phyloP scores from a whole-genome alignment of 2,329 filamentous ascomycete genomes.

The Hymenoscyphus repandus region DNA sequence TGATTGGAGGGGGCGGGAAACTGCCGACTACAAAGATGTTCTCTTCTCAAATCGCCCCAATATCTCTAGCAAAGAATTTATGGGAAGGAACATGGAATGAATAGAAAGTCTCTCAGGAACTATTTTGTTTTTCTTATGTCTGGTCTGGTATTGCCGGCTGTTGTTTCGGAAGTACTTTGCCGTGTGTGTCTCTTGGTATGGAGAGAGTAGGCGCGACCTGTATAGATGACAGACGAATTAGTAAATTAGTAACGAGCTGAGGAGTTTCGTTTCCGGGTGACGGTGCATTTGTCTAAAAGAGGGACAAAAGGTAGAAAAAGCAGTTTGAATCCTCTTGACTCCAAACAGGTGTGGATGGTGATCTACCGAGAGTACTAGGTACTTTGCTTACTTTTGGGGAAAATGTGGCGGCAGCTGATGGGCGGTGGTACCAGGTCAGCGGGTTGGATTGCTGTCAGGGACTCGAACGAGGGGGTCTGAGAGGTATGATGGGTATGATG shows the following conservation, averaged over 20 bases:
- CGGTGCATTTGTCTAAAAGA: neutral
- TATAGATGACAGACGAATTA: no score
- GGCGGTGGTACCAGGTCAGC: slow-evolving; percentile 4
- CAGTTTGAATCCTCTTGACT: no score
- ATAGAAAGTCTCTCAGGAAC: no score
- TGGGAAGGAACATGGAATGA: no score
- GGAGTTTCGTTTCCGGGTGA: neutral
- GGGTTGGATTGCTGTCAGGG: neutral
- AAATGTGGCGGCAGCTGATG: neutral
- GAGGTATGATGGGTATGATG: neutral
- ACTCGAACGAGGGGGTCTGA: neutral
- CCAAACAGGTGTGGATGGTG: neutral
- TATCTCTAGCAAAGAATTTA: no score
- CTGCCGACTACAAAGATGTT: no score
- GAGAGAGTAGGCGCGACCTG: neutral
- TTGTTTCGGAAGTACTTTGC: no score
- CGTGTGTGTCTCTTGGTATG: neutral
- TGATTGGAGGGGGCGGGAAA: no score
- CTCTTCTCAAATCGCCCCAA: no score
- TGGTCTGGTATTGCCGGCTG: no score
- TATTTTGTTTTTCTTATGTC: no score
- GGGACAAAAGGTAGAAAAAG: neutral
- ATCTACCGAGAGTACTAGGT: neutral
- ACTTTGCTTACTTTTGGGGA: slow-evolving; percentile 5
- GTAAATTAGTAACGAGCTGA: slow-evolving; percentile 2